Evolutionary conservation across 192 early-diverging fungal genomes (phyloP).

Genomic region (Helicostylum pulchrum): DNA sequence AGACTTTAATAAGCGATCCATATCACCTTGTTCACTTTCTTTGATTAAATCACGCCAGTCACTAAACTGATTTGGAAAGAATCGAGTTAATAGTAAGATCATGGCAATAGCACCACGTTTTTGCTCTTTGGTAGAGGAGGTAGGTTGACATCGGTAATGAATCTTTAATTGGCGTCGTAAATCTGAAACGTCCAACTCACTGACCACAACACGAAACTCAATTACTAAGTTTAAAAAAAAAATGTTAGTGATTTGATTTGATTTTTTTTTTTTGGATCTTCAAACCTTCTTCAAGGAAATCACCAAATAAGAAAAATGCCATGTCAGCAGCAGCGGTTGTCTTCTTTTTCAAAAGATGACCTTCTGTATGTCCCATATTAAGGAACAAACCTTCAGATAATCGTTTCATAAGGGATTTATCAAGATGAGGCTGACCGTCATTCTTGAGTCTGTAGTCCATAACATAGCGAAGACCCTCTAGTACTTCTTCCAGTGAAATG

Average conservation of each 20-base stretch:
- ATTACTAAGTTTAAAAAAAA: slow-evolving; percentile 53
- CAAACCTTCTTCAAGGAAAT: slow-evolving; percentile 83
- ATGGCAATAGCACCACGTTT: slow-evolving; percentile 76
- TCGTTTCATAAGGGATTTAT: slow-evolving; percentile 78
- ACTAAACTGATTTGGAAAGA: slow-evolving; percentile 68
- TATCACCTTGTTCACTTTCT: slow-evolving; percentile 48
- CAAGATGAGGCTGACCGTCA: slow-evolving; percentile 78
- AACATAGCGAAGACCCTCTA: slow-evolving; percentile 88
- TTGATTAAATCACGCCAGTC: slow-evolving; percentile 92
- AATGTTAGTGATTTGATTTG: neutral
- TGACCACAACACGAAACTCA: slow-evolving; percentile 85
- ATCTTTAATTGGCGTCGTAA: slow-evolving; percentile 75
- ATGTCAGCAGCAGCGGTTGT: slow-evolving; percentile 77
- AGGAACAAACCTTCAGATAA: slow-evolving; percentile 83
- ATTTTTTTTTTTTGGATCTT: neutral
- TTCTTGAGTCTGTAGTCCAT: slow-evolving; percentile 91
- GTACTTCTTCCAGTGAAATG: slow-evolving; percentile 74
- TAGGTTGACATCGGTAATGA: slow-evolving; percentile 69
- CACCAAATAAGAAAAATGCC: slow-evolving; percentile 91
- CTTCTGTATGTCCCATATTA: slow-evolving; percentile 66
- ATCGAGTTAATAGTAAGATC: slow-evolving; percentile 69
- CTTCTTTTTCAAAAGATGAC: slow-evolving; percentile 56
- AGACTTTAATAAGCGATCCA: slow-evolving; percentile 21
- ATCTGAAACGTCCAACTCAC: slow-evolving; percentile 72
- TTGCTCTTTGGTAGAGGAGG: slow-evolving; percentile 59